Evolutionary conservation across 352 stramenopile species (phyloP), one percentile per base, ranked within the genome.

Genomic region (Blastocystis sp.): DNA sequence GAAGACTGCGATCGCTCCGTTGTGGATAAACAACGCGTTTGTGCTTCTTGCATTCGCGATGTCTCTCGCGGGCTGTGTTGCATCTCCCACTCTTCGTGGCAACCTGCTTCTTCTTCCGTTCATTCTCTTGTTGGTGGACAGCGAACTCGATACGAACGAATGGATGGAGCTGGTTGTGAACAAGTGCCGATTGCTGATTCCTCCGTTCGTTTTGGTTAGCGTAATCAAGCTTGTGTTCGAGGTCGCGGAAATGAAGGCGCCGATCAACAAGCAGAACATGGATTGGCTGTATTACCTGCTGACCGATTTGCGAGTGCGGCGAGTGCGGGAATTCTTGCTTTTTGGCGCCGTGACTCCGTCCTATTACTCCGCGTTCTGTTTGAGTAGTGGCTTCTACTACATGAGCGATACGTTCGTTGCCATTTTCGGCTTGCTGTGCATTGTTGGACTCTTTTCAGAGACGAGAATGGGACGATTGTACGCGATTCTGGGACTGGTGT

Each of bases 361-460:
- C 10, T 85, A 85, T 29, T 60, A 70, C n/a, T 67, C 74, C 4
- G 45, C 74, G 24, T 85, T 67, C 74, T 85, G 41, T 67, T 4
- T 85, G 6, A 85, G 74, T 55, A 29, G 74, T 21, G 74, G 74
- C 2, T 85, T 85, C 60, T 85, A 69, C 21, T 55, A 61, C 10
- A 39, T 85, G 13, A 85, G 55, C 45, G 74, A 85, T 13, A 55
- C 45, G 29, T 85, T 67, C 21, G 45, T 85, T 16, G 31, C n/a
- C 3, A 39, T 85, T 13, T 85, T 85, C 21, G 74, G 74, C 41
- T 45, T 85, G n/a, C 29, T 85, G n/a, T 85, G 55, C n/a, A n/a
- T 85, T 10, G 31, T 69, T 10, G 74, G 74, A 26, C 31, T 85
- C 24, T 85, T 85, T 45, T 50, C 50, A 3, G 74, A 85, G 31